Percentiles rank a stretch among this genome's conserved stretches.
Evolutionary conservation across 2,329 filamentous ascomycete genomes (phyloP).

Genomic region (Fonsecaea erecta): DNA sequence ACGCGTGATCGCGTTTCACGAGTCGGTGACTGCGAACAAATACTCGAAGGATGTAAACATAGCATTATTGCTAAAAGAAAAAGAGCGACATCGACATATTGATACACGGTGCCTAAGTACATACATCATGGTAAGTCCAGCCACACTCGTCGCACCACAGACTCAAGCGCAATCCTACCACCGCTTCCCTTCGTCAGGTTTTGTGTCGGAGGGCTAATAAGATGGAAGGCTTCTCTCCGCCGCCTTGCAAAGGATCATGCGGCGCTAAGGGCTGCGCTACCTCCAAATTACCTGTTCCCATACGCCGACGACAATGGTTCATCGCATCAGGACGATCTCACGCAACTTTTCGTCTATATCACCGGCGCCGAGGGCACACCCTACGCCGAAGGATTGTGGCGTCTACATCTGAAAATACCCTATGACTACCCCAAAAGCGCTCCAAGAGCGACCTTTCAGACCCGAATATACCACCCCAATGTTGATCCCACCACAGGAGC

Average conservation of each 20-base stretch:
- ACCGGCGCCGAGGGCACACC: constrained; percentile 65
- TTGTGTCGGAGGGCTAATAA: not conserved
- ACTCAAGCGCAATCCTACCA: not conserved
- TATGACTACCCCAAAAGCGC: constrained; percentile 50
- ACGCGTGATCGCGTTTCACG: not conserved
- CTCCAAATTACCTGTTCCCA: constrained; percentile 66
- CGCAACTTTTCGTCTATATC: constrained; percentile 61
- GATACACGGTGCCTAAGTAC: not conserved
- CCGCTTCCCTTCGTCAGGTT: not conserved
- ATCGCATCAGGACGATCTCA: constrained; percentile 58
- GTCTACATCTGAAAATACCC: constrained; percentile 64
- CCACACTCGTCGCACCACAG: not conserved
- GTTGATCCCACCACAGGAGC: constrained; percentile 66
- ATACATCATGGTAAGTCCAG: not conserved
- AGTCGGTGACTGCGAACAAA: not conserved
- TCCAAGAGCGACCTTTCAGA: constrained; percentile 64
- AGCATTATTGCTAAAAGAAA: not conserved
- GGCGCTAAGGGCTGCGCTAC: constrained; percentile 59
- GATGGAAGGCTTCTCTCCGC: constrained; percentile 50
- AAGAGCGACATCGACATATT: not conserved
- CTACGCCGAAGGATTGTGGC: constrained; percentile 64
- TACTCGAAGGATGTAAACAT: not conserved
- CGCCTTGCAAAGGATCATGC: constrained; percentile 65
- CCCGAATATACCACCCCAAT: constrained; percentile 68
- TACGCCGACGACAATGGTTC: constrained; percentile 45